A percentile compares a stretch with the other conserved stretches of the same genome.
Evolutionary conservation across 345 rosid genomes (phyloP).

Genomic region (Gossypium sturtianum): DNA sequence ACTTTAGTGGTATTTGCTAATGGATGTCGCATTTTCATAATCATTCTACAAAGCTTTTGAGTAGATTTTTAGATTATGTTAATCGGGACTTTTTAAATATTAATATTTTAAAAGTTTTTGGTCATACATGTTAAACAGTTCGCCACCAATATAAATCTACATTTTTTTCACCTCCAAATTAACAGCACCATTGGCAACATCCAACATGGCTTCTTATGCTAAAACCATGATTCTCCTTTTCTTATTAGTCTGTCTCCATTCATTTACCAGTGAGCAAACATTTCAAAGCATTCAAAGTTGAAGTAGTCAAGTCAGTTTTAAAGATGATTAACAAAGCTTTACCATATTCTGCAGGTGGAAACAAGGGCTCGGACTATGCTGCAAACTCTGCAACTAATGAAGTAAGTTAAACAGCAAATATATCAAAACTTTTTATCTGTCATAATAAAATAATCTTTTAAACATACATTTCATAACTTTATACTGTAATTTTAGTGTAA

Average conservation of each 20-base stretch:
- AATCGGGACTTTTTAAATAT: too few species aligned
- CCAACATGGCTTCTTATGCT: slow-evolving; percentile 16
- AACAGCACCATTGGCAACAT: background rate
- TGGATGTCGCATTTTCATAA: slow-evolving; percentile 20
- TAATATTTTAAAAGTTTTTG: too few species aligned
- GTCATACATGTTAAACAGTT: background rate
- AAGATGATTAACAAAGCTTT: background rate
- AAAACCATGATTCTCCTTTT: slow-evolving; percentile 23
- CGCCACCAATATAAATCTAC: slow-evolving; percentile 28
- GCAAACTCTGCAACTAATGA: slow-evolving; percentile 10
- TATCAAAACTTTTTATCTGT: background rate
- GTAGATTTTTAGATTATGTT: background rate
- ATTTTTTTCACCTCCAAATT: background rate
- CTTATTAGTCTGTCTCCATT: slow-evolving; percentile 11
- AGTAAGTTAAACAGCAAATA: slow-evolving; percentile 14
- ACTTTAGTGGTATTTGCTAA: slow-evolving; percentile 12
- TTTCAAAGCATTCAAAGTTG: background rate
- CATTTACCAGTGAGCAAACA: slow-evolving; percentile 19
- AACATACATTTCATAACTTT: background rate
- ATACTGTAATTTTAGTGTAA: background rate
- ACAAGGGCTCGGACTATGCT: slow-evolving; percentile 2
- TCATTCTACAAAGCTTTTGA: slow-evolving; percentile 28
- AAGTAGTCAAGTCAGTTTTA: background rate
- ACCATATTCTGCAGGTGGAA: slow-evolving; percentile 14
- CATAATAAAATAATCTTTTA: background rate